Conservation (phyloP, 1,284 basidiomycete genomes). For the Tranzscheliella williamsii region DNA sequence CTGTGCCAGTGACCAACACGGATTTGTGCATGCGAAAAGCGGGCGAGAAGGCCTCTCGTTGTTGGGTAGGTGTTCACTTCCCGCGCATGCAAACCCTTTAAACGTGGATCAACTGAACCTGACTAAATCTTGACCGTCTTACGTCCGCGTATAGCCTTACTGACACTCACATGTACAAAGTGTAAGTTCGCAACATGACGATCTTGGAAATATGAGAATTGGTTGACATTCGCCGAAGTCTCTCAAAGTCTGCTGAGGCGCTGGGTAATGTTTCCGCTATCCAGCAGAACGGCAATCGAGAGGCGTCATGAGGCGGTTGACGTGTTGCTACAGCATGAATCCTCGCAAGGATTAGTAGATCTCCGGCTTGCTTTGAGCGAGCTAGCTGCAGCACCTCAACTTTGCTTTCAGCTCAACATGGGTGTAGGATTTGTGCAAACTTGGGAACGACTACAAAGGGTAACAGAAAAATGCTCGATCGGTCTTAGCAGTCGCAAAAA, state of each 20-base stretch:
- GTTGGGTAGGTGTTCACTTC: no score
- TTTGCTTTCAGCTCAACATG: conserved; percentile 21
- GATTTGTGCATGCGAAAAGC: conserved; percentile 21
- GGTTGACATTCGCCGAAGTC: conserved; percentile 1
- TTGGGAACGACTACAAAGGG: conserved; percentile 18
- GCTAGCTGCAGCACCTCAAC: conserved; percentile 12
- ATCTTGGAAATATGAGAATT: not conserved
- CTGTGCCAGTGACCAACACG: conserved; percentile 21
- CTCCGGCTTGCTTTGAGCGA: conserved; percentile 13
- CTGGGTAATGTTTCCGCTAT: conserved; percentile 29
- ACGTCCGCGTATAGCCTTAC: no score
- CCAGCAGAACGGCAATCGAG: conserved; percentile 7
- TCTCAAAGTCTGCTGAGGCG: conserved; percentile 20
- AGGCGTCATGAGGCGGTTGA: conserved; percentile 32
- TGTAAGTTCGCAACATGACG: no score
- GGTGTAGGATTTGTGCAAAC: conserved; percentile 9
- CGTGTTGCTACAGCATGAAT: conserved; percentile 14
- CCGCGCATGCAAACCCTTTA: no score
- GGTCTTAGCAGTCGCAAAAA: no score
- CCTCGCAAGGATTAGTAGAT: conserved; percentile 4
- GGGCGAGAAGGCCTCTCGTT: conserved; percentile 26
- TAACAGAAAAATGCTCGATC: no score
- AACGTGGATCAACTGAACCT: no score
- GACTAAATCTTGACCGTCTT: no score
- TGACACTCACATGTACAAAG: no score